Conservation (phyloP, 345 rosid species). For the Boechera stricta region DNA sequence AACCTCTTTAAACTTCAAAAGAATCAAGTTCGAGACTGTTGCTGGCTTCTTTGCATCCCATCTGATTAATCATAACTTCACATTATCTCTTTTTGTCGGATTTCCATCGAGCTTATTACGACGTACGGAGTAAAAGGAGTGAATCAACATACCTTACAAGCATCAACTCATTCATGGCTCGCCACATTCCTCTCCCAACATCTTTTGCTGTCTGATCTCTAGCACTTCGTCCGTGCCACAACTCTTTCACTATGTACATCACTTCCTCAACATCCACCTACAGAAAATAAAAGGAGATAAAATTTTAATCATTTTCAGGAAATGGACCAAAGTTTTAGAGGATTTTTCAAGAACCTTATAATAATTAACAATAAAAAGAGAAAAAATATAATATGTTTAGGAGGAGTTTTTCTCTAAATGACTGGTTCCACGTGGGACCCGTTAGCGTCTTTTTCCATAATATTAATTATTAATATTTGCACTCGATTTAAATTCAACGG, state of each 20-base stretch:
- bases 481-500: conserved; percentile 22
- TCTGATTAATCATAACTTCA: conserved; percentile 51
- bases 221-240: conserved; percentile 93
- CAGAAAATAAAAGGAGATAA: background rate
- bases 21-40: conserved; percentile 77
- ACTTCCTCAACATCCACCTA: conserved; percentile 95
- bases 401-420: too few relatives aligned
- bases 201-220: conserved; percentile 72
- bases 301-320: conserved; percentile 23
- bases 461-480: too few relatives aligned
- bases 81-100: background rate
- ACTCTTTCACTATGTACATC: conserved; percentile 77
- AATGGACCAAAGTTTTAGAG: background rate
- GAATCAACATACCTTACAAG: conserved; percentile 71
- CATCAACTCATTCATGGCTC: conserved; percentile 82
- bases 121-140: background rate
- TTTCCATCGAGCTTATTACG: background rate
- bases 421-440: too few relatives aligned
- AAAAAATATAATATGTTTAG: too few relatives aligned
- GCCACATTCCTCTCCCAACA: conserved; percentile 97
- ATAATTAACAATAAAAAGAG: too few relatives aligned
- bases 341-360: background rate
- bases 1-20: conserved; percentile 91
- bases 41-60: conserved; percentile 89
- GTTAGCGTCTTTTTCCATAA: too few relatives aligned